Percentiles rank a stretch among this genome's conserved stretches.
phyloP scores from a whole-genome alignment of 257 asterid species.

The Nicotiana otophora region DNA sequence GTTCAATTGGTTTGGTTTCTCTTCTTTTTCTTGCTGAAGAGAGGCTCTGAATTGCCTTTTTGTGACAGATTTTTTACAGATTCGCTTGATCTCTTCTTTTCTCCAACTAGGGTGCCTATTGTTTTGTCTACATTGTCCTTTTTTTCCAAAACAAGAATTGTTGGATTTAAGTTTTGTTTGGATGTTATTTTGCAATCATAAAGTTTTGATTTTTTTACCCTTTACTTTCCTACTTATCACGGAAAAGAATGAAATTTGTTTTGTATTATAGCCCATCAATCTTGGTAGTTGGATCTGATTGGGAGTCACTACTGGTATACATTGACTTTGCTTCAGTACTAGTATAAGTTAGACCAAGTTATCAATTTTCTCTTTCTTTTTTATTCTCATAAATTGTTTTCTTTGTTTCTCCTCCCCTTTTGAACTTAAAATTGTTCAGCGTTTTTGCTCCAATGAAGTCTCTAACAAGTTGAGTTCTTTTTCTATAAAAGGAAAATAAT shows the following conservation, averaged over 20 bases:
- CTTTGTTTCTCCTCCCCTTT: background rate
- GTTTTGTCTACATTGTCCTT: constrained; percentile 15
- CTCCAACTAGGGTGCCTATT: background rate
- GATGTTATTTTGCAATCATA: constrained; percentile 3
- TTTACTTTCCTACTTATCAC: background rate
- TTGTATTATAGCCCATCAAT: constrained; percentile 1
- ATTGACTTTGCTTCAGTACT: background rate
- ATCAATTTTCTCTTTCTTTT: background rate
- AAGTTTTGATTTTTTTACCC: constrained; percentile 7
- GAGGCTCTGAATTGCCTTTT: background rate
- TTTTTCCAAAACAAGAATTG: background rate
- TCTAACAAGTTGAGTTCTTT: background rate
- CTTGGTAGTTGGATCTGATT: constrained; percentile 10
- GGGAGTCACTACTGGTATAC: background rate
- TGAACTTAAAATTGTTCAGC: background rate
- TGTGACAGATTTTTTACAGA: background rate
- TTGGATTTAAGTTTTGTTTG: constrained; percentile 13
- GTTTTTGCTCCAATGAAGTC: background rate
- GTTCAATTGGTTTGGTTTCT: background rate
- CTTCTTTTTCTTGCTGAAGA: background rate
- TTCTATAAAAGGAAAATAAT: background rate
- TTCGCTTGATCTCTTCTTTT: constrained; percentile 6
- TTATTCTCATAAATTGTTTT: background rate
- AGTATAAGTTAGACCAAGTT: background rate
- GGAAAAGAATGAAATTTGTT: background rate